Percentiles rank a stretch among this genome's conserved stretches.
Evolutionary conservation across 2,329 filamentous ascomycete genomes (phyloP).

Genomic region (Aspergillus caelatus): DNA sequence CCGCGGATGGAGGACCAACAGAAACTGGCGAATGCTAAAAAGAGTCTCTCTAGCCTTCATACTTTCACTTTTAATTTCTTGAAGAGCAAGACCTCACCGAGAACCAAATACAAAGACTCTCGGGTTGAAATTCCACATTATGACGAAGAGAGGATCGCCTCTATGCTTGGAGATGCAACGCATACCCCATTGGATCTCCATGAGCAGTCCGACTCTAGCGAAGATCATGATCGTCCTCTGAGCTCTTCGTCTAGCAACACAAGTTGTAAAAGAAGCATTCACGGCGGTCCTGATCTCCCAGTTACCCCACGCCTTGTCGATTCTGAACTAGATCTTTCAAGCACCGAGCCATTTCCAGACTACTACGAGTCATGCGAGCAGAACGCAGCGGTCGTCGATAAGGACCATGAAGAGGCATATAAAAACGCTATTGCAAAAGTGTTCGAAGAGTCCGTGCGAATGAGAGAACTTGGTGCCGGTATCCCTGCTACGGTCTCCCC

Average conservation of each 20-base stretch:
- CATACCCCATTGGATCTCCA: not conserved
- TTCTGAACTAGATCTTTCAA: not conserved
- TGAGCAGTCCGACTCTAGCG: not conserved
- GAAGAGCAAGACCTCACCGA: not conserved
- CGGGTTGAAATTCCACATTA: not conserved
- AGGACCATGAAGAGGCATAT: constrained; percentile 25
- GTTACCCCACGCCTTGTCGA: not conserved
- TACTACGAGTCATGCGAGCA: constrained; percentile 25
- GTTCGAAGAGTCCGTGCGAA: constrained; percentile 24
- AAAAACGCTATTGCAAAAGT: constrained; percentile 26
- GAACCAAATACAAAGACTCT: too few relatives aligned
- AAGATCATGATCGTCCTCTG: not conserved
- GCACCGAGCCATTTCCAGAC: constrained; percentile 31
- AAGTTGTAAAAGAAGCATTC: not conserved
- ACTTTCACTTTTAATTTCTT: not conserved
- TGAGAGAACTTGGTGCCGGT: constrained; percentile 16
- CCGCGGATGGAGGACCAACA: not conserved
- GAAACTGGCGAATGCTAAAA: not conserved
- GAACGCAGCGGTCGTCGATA: constrained; percentile 8
- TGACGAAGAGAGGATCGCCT: not conserved
- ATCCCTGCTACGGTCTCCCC: constrained; percentile 6
- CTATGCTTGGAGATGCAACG: not conserved
- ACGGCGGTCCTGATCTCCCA: not conserved
- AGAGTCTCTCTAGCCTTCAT: not conserved
- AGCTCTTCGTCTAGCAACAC: not conserved